Base-by-base conservation (phyloP, 805 yeast genomes). In the Pichia heedii region DNA sequence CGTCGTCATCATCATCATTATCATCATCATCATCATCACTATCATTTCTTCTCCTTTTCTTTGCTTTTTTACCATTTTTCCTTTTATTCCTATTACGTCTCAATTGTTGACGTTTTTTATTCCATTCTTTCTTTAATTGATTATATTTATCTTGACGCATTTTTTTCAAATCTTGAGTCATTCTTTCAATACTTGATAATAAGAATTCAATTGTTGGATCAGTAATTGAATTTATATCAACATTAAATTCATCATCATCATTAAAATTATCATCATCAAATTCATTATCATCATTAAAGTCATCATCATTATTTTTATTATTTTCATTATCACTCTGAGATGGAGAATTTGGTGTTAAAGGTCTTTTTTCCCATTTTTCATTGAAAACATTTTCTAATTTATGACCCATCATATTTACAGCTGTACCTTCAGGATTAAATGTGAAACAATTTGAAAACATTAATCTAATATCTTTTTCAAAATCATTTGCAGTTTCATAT, bases 391-490 rank as follows among this genome's bases (percentile, higher is more conserved):
- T 81, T 63, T 93, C 97, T 44, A 93, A 69, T 54, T 88, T 74
- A 61, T 86, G 95, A 18, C 97, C 98, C 95, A 93, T 84, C 74
- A 77, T 75, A 62, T 89, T 87, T 32, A 93, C 98, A 39, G 95
- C 95, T 5, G 95, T 81, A n/a, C 96, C 95, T 54, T 84, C 95
- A 2, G 98, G 97, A 63, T 93, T 93, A 68, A 90, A 93, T 15
- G 74, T 70, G 61, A 86, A 93, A 66, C 97, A 90, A 65, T 93
- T 90, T 49, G 75, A 70, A 67, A 93, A 89, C 46, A 93, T 84
- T 48, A 88, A 72, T 45, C 86, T 73, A 32, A 90, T 76, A 58
- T 93, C 98, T 36, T 64, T 66, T 58, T 83, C 95, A 58, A 90
- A 88, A 50, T 85, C 89, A 47, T 84, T 95, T 18, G 88, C 93